phyloP scores from a whole-genome alignment of 2,329 filamentous ascomycete genomes.

The Botrytis cinerea region DNA sequence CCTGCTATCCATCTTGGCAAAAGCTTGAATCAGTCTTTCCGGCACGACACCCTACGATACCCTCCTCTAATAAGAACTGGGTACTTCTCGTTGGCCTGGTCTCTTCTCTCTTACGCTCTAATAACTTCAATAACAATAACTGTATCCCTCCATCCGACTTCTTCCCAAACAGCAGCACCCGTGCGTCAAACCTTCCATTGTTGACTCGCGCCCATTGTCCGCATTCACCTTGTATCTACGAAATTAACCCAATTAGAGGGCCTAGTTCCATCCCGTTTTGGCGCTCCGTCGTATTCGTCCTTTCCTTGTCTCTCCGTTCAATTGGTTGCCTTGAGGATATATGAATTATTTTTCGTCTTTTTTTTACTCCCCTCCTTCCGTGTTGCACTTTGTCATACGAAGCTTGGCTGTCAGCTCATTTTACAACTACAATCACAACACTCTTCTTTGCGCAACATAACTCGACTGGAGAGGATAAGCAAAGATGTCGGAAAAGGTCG shows the following conservation, averaged over 20 bases:
- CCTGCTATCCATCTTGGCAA: not conserved
- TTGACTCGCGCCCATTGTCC: not conserved
- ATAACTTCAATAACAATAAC: not conserved
- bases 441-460: not conserved
- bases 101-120: not conserved
- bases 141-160: not conserved
- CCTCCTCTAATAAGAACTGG: too few relatives aligned
- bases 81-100: not conserved
- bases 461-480: not conserved
- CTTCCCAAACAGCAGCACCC: not conserved
- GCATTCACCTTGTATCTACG: not conserved
- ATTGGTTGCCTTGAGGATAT: constrained; percentile 3
- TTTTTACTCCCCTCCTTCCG: not conserved
- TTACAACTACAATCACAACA: not conserved
- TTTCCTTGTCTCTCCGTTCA: not conserved
- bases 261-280: not conserved
- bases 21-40: not conserved
- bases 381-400: not conserved
- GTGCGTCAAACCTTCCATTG: not conserved
- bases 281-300: not conserved
- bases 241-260: constrained; percentile 12
- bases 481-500: constrained; percentile 22
- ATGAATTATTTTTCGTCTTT: not conserved
- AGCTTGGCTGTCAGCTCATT: constrained; percentile 10
- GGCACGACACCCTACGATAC: not conserved